Percentiles rank a stretch among this genome's conserved stretches.
These are phyloP conservation scores for Rosa lucieae DNA, from an alignment of 306 rosid species.

Conservation along the genomic window DNA sequence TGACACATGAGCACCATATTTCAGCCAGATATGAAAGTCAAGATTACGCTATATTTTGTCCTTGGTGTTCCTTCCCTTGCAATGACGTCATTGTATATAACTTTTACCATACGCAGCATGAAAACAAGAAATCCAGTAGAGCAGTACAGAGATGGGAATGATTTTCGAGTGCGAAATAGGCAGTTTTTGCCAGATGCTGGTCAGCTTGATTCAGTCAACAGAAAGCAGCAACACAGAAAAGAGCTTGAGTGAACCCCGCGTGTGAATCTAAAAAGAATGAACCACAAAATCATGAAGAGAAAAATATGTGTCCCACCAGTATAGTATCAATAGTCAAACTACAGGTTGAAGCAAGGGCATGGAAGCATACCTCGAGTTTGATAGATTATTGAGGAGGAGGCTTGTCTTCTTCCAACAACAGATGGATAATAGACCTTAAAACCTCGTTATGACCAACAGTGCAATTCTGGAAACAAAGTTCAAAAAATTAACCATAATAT, in stretches of 20 bases:
- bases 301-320: not conserved
- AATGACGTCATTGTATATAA: not conserved
- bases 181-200: not conserved
- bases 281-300: not conserved
- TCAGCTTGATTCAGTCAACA: slow-evolving; percentile 1
- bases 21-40: not conserved
- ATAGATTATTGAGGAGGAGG: slow-evolving; percentile 26
- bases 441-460: slow-evolving; percentile 60
- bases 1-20: not conserved
- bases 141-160: not conserved
- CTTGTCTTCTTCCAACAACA: slow-evolving; percentile 84
- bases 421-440: slow-evolving; percentile 70
- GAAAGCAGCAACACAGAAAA: not conserved
- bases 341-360: not conserved
- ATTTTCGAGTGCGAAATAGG: not conserved
- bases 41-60: not conserved
- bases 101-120: not conserved
- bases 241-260: not conserved
- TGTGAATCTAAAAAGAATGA: not conserved
- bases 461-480: slow-evolving; percentile 43
- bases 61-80: not conserved
- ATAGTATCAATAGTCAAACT: not conserved
- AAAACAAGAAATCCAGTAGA: not conserved
- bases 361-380: not conserved
- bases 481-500: slow-evolving; percentile 2